A percentile compares a stretch with the other conserved stretches of the same genome.
Evolutionary conservation across 495 filamentous ascomycete genomes (phyloP).

Genomic region (Aspergillus baeticus): DNA sequence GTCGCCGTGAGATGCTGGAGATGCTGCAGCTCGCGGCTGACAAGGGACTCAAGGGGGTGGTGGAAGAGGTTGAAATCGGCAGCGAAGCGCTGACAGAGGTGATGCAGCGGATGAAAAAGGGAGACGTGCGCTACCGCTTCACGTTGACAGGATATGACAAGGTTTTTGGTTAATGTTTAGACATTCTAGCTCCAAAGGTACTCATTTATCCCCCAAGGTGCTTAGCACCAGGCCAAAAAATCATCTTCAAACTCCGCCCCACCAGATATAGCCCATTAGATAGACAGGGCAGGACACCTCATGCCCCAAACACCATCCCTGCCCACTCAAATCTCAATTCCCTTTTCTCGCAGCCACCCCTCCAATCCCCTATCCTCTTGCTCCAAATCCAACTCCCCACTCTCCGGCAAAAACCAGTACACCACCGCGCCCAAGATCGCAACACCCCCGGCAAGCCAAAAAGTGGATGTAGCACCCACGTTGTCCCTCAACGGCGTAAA

Average conservation of each 20-base stretch:
- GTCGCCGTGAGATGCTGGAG: constrained; percentile 71
- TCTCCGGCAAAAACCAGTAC: constrained; percentile 36
- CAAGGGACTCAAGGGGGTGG: constrained; percentile 78
- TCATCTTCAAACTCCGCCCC: no score
- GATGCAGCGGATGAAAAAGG: constrained; percentile 66
- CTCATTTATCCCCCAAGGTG: not conserved
- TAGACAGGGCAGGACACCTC: no score
- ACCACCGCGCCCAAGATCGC: constrained; percentile 30
- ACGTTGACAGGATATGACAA: constrained; percentile 65
- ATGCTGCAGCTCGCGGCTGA: constrained; percentile 84
- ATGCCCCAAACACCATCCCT: no score
- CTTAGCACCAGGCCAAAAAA: no score
- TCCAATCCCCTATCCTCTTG: constrained; percentile 29
- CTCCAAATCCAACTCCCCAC: constrained; percentile 29
- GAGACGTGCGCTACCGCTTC: constrained; percentile 68
- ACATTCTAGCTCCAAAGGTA: not conserved
- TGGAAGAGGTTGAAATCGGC: constrained; percentile 72
- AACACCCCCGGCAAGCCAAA: constrained; percentile 33
- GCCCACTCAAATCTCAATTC: constrained; percentile 50
- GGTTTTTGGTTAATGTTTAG: constrained; percentile 42
- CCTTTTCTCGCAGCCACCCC: constrained; percentile 27
- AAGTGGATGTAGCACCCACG: constrained; percentile 30
- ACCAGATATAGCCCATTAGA: no score
- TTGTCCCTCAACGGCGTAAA: constrained; percentile 31
- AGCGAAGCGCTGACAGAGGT: constrained; percentile 67